Evolutionary conservation across 345 rosid genomes (phyloP).

Genomic region (Xanthoceras sorbifolium): DNA sequence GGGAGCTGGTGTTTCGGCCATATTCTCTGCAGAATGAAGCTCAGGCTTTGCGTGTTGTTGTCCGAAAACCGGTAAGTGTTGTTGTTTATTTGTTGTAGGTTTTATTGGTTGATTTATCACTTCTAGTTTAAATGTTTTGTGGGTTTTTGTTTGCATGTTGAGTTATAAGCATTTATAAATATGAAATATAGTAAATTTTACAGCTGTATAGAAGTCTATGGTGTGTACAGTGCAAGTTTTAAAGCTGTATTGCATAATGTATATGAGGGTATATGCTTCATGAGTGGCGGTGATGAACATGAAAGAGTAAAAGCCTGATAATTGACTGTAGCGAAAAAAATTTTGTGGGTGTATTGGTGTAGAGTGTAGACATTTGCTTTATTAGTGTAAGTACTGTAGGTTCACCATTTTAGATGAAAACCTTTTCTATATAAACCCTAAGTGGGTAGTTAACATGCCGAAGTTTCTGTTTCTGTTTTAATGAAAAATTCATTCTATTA

Average conservation of each 20-base stretch:
- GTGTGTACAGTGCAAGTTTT: not conserved
- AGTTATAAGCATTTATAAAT: conserved; percentile 9
- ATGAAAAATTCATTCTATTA: not conserved
- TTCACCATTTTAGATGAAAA: not conserved
- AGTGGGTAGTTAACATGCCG: not conserved
- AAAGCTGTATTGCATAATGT: not conserved
- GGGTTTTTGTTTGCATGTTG: conserved; percentile 17
- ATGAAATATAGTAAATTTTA: conserved; percentile 6
- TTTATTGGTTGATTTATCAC: conserved; percentile 11
- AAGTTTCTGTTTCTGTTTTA: not conserved
- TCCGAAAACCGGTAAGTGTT: conserved; percentile 71
- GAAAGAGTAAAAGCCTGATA: not conserved
- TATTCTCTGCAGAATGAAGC: conserved; percentile 37
- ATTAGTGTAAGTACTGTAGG: not conserved
- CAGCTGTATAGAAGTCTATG: not conserved
- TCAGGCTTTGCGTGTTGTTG: conserved; percentile 48
- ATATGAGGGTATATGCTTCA: not conserved
- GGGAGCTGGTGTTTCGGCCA: conserved; percentile 59
- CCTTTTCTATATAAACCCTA: not conserved
- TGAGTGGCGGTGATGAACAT: not conserved
- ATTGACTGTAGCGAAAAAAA: not conserved
- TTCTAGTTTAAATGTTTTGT: conserved; percentile 7
- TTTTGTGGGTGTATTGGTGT: not conserved
- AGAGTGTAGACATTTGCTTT: not conserved
- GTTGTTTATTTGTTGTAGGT: not conserved